Evolutionary conservation across 177 flowering plant species (phyloP), one percentile per base, ranked within the genome.

Genomic region (Vitis hybrid): DNA sequence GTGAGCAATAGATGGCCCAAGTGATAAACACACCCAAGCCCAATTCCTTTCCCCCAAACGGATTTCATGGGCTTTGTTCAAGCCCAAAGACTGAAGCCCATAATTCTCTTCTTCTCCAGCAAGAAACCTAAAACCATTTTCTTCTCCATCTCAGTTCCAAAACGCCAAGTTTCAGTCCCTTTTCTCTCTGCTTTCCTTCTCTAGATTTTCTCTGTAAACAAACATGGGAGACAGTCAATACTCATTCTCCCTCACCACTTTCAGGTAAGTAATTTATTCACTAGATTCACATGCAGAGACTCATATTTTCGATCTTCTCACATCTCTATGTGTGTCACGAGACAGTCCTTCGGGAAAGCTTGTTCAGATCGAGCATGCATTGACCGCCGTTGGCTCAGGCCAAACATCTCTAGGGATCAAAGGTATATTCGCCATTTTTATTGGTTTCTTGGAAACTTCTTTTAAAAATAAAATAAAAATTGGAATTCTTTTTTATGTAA

Each of bases 331-430:
- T 18, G 2, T 49, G 26, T 14, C 50, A 3, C 60, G 52, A 5
- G 63, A 48, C 81, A 94, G 99, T 79, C 99, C 99, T 74, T 91
- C 99, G 1, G 99, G 99, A 12, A 95, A 95, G 86, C 94, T 95
- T 33, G 99, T 95, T 62, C 99, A 95, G 87, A 95, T 95, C 70
- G 99, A 95, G 64, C 93, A 95, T 69, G 99, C 99, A 20, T 71
- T 95, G 49, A 92, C 93, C 29, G 99, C 99, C 0, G 99, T 95
- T 60, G 99, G 98, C 66, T 95, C 99, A 1, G 99, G 99, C n/a
- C 99, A 95, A 74, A 95, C 99, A 8, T 95, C 99, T 52, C 75
- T 95, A 0, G 99, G 99, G 8, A 95, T 95, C 62, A 95, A 93
- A 86, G 99, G 99, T 95, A 70, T 48, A 6, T 51, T 64, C 2